Evolutionary conservation across 345 rosid species (phyloP).

Genomic region (Rhodamnia argentea): DNA sequence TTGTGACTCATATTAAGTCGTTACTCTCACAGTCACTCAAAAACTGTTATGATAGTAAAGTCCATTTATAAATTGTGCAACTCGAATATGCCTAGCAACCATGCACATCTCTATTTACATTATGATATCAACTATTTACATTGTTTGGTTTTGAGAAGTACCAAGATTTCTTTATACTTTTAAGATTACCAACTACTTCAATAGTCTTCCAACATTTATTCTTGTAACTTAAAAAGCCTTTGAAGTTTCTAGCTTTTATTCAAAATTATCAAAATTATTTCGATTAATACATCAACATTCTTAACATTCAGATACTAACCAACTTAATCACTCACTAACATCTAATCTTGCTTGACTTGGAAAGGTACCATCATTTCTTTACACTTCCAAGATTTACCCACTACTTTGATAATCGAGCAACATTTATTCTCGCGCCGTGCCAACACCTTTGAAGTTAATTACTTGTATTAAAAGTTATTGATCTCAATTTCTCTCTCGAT

Average conservation of each 20-base stretch:
- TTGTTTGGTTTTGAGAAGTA: background rate
- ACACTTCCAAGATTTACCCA: background rate
- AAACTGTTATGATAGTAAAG: no score
- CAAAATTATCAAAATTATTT: background rate
- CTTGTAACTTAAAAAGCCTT: background rate
- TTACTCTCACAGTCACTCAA: no score
- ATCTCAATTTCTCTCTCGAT: background rate
- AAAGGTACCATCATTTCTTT: background rate
- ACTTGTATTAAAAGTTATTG: background rate
- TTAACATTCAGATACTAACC: background rate
- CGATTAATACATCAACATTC: background rate
- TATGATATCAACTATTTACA: background rate
- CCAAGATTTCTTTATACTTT: background rate
- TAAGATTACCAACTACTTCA: background rate
- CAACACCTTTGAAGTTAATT: background rate
- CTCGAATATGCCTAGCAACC: background rate
- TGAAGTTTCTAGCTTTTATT: background rate
- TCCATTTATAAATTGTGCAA: background rate
- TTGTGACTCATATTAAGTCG: no score
- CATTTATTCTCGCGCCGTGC: background rate
- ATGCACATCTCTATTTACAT: background rate
- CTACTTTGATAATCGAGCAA: background rate
- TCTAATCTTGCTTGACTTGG: background rate
- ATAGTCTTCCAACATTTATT: background rate
- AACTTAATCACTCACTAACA: background rate